Evolutionary conservation across 2,329 filamentous ascomycete genomes (phyloP), one percentile per base, ranked within the genome.

Genomic region (Erysiphe pulchra): DNA sequence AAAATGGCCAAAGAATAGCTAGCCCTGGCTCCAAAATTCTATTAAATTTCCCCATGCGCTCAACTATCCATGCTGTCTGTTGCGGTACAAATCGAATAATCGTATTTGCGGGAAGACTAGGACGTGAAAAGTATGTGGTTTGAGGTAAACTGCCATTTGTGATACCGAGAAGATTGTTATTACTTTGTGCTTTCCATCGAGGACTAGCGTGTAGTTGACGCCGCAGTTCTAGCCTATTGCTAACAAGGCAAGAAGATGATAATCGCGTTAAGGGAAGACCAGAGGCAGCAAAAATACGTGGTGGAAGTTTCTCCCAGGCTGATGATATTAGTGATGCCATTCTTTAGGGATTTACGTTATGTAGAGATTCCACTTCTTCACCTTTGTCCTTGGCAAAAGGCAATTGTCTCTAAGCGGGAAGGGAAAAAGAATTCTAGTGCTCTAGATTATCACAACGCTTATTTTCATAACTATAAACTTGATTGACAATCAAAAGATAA

Each of bases 61-160:
- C 90, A 47, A 98, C 90, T 48, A 98, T 87, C 90, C 90, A 98
- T 61, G 90, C 90, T 55, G 87, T 95, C 67, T 98, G 90, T 64
- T 98, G 90, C n/a, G 90, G 90, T 38, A 98, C 90, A 63, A 95
- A 98, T 49, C 87, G 83, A 55, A 98, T 69, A 50, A 98, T 69
- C 4, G 90, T 98, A 64, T 98, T 98, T 54, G 86, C 82, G 28
- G 90, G 90, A 45, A 94, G 69, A 18, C 71, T 67, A 12, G 70
- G 66, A 51, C 71, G 71, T 59, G 80, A 78, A 62, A 92, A 92
- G 63, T 92, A 92, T n/a, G 80, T 76, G 8, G 77, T 70, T 33
- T 78, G 71, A 4, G 67, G 55, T 46, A 60, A 57, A 13, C 62
- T 59, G 44, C 57, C 59, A 42, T 50, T 53, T 33, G 37, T 16